Evolutionary conservation across 2,329 filamentous ascomycete species (phyloP).

Genomic region (Leptographium galeiforme): DNA sequence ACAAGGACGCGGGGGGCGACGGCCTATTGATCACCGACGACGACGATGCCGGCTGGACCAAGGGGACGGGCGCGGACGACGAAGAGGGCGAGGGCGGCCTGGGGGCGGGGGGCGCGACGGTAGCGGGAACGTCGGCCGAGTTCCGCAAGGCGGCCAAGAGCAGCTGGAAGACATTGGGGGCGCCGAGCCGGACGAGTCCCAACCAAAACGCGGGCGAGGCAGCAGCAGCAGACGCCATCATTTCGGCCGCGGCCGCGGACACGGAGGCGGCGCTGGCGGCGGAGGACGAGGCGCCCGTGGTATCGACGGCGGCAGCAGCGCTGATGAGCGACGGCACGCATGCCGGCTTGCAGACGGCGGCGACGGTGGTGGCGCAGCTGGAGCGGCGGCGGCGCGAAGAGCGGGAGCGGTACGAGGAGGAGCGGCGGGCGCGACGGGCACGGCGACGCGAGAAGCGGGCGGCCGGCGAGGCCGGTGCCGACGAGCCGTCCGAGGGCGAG

Average conservation of each 20-base stretch:
- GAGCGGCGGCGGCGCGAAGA: constrained; percentile 36
- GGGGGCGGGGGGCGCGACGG: constrained; percentile 27
- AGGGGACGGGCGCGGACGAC: constrained; percentile 16
- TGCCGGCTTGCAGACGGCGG: constrained; percentile 76
- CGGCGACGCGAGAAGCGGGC: constrained; percentile 25
- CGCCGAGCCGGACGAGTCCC: too few relatives aligned
- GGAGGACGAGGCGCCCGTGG: constrained; percentile 35
- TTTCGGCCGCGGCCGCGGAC: constrained; percentile 59
- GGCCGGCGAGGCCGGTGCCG: constrained; percentile 57
- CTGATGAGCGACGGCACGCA: constrained; percentile 80
- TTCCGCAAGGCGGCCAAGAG: constrained; percentile 69
- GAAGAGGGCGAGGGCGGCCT: constrained; percentile 39
- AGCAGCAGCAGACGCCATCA: constrained; percentile 60
- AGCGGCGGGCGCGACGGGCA: constrained; percentile 12
- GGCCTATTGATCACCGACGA: constrained; percentile 52
- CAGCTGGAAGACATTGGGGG: constrained; percentile 61
- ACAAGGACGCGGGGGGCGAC: constrained; percentile 19
- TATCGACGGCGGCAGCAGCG: constrained; percentile 33
- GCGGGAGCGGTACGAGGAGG: constrained; percentile 18
- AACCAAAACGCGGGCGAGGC: constrained; percentile 11
- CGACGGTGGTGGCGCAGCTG: constrained; percentile 58
- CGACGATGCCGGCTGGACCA: constrained; percentile 41
- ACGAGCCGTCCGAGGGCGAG: constrained; percentile 24
- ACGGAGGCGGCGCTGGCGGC: constrained; percentile 34
- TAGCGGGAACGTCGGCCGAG: constrained; percentile 40